Evolutionary conservation across 2,329 filamentous ascomycete genomes (phyloP).

Genomic region (Scorias spongiosa): DNA sequence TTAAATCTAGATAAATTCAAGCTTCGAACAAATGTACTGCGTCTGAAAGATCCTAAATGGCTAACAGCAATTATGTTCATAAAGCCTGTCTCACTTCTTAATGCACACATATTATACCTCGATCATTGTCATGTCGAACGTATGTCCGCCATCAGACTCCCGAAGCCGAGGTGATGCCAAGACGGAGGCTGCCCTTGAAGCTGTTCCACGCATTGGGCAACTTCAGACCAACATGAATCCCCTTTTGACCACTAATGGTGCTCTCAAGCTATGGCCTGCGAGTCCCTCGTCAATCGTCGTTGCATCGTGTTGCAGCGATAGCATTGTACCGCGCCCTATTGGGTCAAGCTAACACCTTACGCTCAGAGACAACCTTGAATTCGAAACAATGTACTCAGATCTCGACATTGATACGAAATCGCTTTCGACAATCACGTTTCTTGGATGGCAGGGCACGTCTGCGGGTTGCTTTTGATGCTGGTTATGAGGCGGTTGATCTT

Average conservation of each 20-base stretch:
- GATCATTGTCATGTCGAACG: too few species aligned
- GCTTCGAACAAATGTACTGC: too few species aligned
- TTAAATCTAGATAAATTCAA: too few species aligned
- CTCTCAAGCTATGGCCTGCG: constrained; percentile 13
- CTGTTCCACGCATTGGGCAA: too few species aligned
- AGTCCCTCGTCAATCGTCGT: constrained; percentile 30
- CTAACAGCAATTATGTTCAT: too few species aligned
- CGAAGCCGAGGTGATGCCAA: too few species aligned
- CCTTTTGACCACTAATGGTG: not conserved
- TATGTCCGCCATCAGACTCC: too few species aligned
- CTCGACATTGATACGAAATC: constrained; percentile 40
- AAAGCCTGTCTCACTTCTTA: too few species aligned
- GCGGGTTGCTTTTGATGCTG: constrained; percentile 46
- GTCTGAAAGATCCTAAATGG: too few species aligned
- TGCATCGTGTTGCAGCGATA: constrained; percentile 43
- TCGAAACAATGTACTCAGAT: constrained; percentile 23
- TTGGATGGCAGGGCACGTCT: constrained; percentile 46
- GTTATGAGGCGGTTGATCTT: constrained; percentile 43
- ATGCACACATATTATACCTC: too few species aligned
- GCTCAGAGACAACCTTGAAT: constrained; percentile 7
- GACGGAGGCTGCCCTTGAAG: too few species aligned
- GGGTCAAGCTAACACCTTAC: constrained; percentile 30
- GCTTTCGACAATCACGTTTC: constrained; percentile 45
- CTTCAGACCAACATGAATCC: too few species aligned
- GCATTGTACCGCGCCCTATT: constrained; percentile 60